These are phyloP conservation scores for Geotrichum reessii DNA, from an alignment of 1,139 yeast genomes.

Conservation along the genomic window DNA sequence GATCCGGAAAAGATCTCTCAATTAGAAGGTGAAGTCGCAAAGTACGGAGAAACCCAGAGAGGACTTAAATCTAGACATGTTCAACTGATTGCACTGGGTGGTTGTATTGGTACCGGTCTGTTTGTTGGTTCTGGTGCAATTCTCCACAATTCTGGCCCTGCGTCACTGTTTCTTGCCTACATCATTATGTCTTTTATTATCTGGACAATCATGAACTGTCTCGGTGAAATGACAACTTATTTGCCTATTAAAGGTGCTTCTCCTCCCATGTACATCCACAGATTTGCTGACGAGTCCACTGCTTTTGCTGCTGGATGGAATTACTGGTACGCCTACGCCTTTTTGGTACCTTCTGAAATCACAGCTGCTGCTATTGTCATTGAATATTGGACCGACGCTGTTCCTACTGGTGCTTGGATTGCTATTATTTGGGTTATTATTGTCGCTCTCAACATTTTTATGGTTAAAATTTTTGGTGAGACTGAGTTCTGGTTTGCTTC, in stretches of 20 bases:
- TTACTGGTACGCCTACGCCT: constrained; percentile 88
- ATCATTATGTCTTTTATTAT: constrained; percentile 48
- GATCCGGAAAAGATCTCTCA: not conserved
- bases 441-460: constrained; percentile 49
- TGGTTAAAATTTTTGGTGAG: constrained; percentile 65
- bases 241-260: constrained; percentile 41
- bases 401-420: constrained; percentile 75
- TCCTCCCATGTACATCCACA: constrained; percentile 27
- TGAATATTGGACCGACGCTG: constrained; percentile 65
- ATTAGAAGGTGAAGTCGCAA: not conserved
- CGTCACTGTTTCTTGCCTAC: constrained; percentile 55
- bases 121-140: constrained; percentile 65
- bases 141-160: constrained; percentile 58
- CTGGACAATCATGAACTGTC: constrained; percentile 51
- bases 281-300: constrained; percentile 48
- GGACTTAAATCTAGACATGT: constrained; percentile 56
- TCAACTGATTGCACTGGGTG: constrained; percentile 84
- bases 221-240: constrained; percentile 59
- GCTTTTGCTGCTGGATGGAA: constrained; percentile 81
- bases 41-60: constrained; percentile 25
- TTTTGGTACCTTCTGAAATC: constrained; percentile 59
- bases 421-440: constrained; percentile 57
- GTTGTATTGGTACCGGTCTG: constrained; percentile 75
- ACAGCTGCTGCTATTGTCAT: constrained; percentile 78
- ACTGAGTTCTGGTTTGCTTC: constrained; percentile 65